phyloP scores from a whole-genome alignment of 2,329 filamentous ascomycete genomes.

The Diaporthe sp. region DNA sequence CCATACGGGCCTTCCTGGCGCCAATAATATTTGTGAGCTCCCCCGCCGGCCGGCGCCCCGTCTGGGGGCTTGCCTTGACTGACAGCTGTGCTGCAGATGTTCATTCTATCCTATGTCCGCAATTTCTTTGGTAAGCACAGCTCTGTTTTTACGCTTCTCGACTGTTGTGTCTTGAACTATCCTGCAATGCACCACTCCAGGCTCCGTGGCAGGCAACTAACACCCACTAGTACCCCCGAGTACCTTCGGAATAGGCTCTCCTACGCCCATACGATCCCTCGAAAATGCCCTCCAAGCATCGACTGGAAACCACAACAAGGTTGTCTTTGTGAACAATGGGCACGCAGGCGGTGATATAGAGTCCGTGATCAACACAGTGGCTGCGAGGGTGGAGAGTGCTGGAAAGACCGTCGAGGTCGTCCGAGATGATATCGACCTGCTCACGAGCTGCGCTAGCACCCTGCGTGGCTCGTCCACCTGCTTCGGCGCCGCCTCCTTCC shows the following conservation, averaged over 20 bases:
- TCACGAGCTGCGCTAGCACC: conserved; percentile 64
- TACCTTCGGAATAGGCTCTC: conserved; percentile 75
- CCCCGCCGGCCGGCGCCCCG: background rate
- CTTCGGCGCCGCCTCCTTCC: conserved; percentile 78
- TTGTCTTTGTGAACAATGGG: conserved; percentile 85
- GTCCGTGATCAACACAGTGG: conserved; percentile 72
- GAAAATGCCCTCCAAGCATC: conserved; percentile 70
- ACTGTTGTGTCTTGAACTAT: background rate
- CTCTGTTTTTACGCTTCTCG: background rate
- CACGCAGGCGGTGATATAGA: conserved; percentile 76
- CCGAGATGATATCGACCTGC: conserved; percentile 28
- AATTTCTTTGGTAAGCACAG: background rate
- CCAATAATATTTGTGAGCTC: conserved; percentile 43
- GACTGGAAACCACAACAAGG: conserved; percentile 59
- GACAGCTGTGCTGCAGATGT: conserved; percentile 41
- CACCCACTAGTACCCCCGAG: conserved; percentile 71
- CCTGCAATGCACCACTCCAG: background rate
- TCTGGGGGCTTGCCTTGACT: background rate
- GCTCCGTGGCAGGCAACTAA: background rate
- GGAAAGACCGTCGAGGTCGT: conserved; percentile 43
- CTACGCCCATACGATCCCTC: conserved; percentile 71
- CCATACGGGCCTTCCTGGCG: conserved; percentile 63
- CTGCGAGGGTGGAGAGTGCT: conserved; percentile 60
- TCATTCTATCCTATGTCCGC: conserved; percentile 50
- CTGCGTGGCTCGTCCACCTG: conserved; percentile 75